A percentile compares a stretch with the other conserved stretches of the same genome.
Conservation (phyloP, 2,329 filamentous ascomycete species). For the Fusarium austroafricanum region DNA sequence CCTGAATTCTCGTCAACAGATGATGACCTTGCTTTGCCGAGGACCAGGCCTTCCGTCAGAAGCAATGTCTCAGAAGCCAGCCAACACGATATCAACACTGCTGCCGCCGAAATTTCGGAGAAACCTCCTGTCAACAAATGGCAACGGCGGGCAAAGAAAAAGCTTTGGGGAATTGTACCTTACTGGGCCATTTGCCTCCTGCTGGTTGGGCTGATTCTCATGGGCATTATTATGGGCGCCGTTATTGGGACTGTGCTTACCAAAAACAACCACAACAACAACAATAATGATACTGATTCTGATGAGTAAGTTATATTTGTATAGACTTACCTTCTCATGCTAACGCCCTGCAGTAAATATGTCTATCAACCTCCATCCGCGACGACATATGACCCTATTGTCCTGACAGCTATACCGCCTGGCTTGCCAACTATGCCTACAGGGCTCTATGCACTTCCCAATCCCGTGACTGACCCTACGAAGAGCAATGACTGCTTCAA, state of each 20-base stretch:
- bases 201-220: conserved; percentile 60
- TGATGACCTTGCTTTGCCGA: conserved; percentile 63
- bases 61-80: conserved; percentile 63
- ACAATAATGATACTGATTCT: background rate
- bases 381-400: conserved; percentile 60
- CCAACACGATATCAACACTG: conserved; percentile 66
- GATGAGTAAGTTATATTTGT: conserved; percentile 29
- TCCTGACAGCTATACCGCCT: conserved; percentile 62
- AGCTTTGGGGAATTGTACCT: conserved; percentile 69
- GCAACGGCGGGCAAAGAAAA: conserved; percentile 65
- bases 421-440: conserved; percentile 64
- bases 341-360: conserved; percentile 27
- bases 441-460: conserved; percentile 68
- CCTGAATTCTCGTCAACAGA: conserved; percentile 70
- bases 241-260: conserved; percentile 63
- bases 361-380: conserved; percentile 49
- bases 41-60: conserved; percentile 63
- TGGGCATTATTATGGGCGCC: conserved; percentile 67
- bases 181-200: conserved; percentile 70
- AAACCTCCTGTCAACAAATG: conserved; percentile 63
- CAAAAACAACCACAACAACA: conserved; percentile 22
- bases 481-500: conserved; percentile 68
- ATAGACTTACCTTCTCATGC: background rate
- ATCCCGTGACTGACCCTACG: conserved; percentile 59
- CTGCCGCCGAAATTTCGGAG: conserved; percentile 58